Base-by-base conservation (phyloP, 352 stramenopile species). In the Aphanomyces astaci region DNA sequence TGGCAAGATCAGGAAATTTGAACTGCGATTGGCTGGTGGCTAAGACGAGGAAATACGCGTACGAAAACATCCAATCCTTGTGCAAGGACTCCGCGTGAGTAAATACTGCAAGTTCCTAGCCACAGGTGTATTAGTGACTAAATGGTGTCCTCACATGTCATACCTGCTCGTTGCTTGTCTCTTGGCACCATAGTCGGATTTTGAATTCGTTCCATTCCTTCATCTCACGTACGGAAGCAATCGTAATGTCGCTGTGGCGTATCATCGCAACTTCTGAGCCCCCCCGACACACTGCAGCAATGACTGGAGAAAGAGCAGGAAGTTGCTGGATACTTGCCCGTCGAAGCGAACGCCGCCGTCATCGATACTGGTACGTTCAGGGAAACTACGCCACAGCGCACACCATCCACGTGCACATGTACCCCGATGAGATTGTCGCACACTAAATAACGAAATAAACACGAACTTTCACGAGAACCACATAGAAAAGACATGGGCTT, bases 81-180 rank as follows among this genome's bases (percentile, higher is more conserved):
- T 28, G 28, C 15, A 55, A 55, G 9, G 19, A 30, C 25, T 55
- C 48, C 13, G 9, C 9, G 48, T 55, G 48, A 22, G 48, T 11
- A 22, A 55, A 55, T 22, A 55, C 19, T 30, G 48, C 0, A 15
- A 55, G 28, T 55, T 55, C 48, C 48, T 1, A 55, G 2, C 15
- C 1, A 55, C 15, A 46, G 9, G 9, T 46, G 9, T 17, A 46
- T 9, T 9, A 17, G 17, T 46, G 9, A 17, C 39, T 46, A 9
- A 17, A 46, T 9, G 9, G 9, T 46, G 9, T 46, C 1, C 17
- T 55, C 22, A 22, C 1, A 24, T 55, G 2, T 55, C 25, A 28
- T 55, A 55, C 48, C 1, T 55, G 48, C 28, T 55, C 48, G 25
- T 55, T 55, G 48, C 48, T 55, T 22, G 48, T 55, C 28, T 55